Base-by-base conservation (phyloP, 495 filamentous ascomycete species). In the Penicillium subrubescens region DNA sequence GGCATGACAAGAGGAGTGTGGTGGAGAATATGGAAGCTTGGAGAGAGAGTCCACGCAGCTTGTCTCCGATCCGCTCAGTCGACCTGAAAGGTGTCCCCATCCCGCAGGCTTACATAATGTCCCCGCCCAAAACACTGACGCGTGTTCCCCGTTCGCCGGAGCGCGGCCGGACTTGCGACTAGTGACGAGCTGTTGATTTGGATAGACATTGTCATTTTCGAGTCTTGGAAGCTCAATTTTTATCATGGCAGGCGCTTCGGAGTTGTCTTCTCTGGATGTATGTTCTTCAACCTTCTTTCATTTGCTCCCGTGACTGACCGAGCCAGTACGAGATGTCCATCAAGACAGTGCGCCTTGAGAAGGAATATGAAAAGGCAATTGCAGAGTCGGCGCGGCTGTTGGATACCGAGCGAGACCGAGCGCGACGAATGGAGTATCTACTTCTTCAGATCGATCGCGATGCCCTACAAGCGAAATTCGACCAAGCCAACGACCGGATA, bases 391-490 rank as follows among this genome's bases (percentile, higher is more conserved):
- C 89, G 46, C 71, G 87, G 14, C 70, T 94, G 46, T 73, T 85
- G 57, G 89, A 90, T 72, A 81, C 88, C 41, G 93, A 97, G 73
- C 84, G 84, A 57, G 79, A 82, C 27, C 86, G 93, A 11, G 78
- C 86, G 62, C 69, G 89, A 43, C 84, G 86, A 55, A 78, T 94
- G 64, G 85, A 90, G 51, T 79, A 88, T 53, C 73, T 93, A 19
- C 68, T 94, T 37, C 79, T 91, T 33, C 83, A 89, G 58, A 87
- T 92, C 63, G 90, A 97, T 59, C 89, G 89, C 63, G 87, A 91
- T 54, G 77, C 81, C 17, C 74, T 90, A 48, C 86, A 88, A 60
- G 81, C 82, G 33, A 83, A 88, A 66, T 75, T 96, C 29, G 73
- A 81, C 21, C 77, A 87, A 58, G 79, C 81, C 55, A 80, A 87